phyloP scores from a whole-genome alignment of 2,329 filamentous ascomycete species.

The Cladosporium sp. region DNA sequence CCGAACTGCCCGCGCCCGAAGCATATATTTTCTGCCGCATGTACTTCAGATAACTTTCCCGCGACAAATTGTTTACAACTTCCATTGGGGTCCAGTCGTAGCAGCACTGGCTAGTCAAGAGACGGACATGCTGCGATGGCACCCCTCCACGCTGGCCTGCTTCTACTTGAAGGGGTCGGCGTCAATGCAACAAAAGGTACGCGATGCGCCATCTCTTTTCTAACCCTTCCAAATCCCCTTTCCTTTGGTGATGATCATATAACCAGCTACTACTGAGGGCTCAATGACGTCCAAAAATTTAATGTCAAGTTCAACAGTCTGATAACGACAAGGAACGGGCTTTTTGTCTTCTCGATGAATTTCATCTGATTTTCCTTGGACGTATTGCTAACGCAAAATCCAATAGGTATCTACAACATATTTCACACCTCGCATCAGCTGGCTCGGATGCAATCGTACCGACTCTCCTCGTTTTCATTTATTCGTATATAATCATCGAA shows the following conservation, averaged over 20 bases:
- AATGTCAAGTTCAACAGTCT: slow-evolving; percentile 52
- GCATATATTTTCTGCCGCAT: neutral
- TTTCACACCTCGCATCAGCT: neutral
- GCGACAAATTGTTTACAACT: no score
- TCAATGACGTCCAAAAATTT: slow-evolving; percentile 30
- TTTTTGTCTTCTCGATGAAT: neutral
- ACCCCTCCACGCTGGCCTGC: neutral
- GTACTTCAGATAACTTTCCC: neutral
- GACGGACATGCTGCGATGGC: neutral
- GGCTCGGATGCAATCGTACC: no score
- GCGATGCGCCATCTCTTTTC: neutral
- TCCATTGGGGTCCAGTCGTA: neutral
- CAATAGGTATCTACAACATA: neutral
- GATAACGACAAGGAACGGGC: slow-evolving; percentile 26
- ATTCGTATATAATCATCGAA: neutral
- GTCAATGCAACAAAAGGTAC: neutral
- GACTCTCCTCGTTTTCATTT: neutral
- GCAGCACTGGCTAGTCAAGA: neutral
- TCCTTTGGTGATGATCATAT: slow-evolving; percentile 25
- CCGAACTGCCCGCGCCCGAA: neutral
- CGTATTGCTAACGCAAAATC: neutral
- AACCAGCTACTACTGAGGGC: slow-evolving; percentile 37
- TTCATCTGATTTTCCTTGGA: neutral
- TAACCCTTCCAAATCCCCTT: neutral
- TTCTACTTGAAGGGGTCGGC: neutral